phyloP scores from a whole-genome alignment of 2,329 filamentous ascomycete species.

The Atkinsonella texensis region DNA sequence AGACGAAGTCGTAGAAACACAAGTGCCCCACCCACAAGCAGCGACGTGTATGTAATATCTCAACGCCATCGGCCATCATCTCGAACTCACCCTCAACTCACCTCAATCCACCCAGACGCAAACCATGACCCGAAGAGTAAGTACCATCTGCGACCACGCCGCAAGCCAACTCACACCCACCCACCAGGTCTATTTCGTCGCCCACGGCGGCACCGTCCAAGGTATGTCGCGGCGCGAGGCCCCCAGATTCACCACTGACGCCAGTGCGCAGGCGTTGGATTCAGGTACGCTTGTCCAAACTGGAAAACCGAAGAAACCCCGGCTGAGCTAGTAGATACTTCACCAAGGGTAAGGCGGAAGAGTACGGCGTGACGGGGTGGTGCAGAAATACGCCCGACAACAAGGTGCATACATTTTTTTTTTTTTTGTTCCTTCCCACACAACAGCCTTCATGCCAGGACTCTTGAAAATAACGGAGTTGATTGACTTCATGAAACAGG shows the following conservation, averaged over 20 bases:
- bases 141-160: neutral
- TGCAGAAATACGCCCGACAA: conserved; percentile 45
- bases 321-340: conserved; percentile 32
- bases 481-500: conserved; percentile 36
- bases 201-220: conserved; percentile 55
- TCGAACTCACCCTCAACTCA: neutral
- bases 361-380: conserved; percentile 46
- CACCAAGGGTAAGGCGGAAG: conserved; percentile 37
- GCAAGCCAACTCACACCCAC: neutral
- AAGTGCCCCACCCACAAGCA: neutral
- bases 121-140: conserved; percentile 24
- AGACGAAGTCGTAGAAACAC: too few species aligned
- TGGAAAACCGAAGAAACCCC: neutral
- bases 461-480: neutral
- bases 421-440: too few species aligned
- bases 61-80: neutral
- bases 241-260: conserved; percentile 13
- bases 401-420: conserved; percentile 30
- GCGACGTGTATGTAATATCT: too few species aligned
- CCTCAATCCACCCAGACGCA: neutral
- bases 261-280: conserved; percentile 37
- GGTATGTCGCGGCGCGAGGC: conserved; percentile 30
- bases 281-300: conserved; percentile 27
- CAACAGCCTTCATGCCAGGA: neutral
- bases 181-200: conserved; percentile 46